A percentile compares a stretch with the other conserved stretches of the same genome.
phyloP scores from a whole-genome alignment of 1,284 basidiomycete species.

The Rhodotorula glutinis region DNA sequence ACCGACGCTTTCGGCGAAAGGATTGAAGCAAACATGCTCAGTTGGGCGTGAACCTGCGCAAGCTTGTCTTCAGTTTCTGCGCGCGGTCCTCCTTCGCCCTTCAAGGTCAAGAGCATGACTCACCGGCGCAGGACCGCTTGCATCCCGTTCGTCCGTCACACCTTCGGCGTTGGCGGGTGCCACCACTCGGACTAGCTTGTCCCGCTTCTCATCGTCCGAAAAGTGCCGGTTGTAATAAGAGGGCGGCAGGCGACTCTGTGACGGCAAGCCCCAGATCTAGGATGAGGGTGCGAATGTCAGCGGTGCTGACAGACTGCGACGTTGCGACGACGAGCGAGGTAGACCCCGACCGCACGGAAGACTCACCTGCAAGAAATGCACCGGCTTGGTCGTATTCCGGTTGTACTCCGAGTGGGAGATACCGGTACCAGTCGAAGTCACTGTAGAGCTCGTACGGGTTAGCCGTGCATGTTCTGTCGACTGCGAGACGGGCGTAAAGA shows the following conservation, averaged over 20 bases:
- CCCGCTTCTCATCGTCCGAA: conserved; percentile 70
- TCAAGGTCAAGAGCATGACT: conserved; percentile 1
- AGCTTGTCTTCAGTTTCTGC: background rate
- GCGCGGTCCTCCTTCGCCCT: too few species aligned
- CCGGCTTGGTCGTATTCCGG: conserved; percentile 57
- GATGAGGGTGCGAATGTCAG: too few species aligned
- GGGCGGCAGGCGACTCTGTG: conserved; percentile 58
- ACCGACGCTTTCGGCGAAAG: conserved; percentile 10
- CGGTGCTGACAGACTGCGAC: too few species aligned
- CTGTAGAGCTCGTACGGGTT: background rate
- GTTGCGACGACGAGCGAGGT: too few species aligned
- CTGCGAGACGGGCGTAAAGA: too few species aligned
- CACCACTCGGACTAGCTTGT: conserved; percentile 38
- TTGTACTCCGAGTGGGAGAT: conserved; percentile 70
- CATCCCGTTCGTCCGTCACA: conserved; percentile 51
- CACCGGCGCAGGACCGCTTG: conserved; percentile 62
- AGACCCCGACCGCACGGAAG: too few species aligned
- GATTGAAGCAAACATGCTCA: conserved; percentile 59
- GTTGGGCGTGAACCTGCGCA: conserved; percentile 47
- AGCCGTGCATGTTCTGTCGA: background rate
- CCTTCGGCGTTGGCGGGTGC: conserved; percentile 21
- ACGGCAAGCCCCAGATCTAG: conserved; percentile 82
- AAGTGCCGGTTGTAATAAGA: conserved; percentile 82
- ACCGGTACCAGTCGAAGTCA: conserved; percentile 83
- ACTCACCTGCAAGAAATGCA: conserved; percentile 41